These are phyloP conservation scores for Vachellia pachyceras DNA, from an alignment of 306 rosid genomes.

Conservation along the genomic window DNA sequence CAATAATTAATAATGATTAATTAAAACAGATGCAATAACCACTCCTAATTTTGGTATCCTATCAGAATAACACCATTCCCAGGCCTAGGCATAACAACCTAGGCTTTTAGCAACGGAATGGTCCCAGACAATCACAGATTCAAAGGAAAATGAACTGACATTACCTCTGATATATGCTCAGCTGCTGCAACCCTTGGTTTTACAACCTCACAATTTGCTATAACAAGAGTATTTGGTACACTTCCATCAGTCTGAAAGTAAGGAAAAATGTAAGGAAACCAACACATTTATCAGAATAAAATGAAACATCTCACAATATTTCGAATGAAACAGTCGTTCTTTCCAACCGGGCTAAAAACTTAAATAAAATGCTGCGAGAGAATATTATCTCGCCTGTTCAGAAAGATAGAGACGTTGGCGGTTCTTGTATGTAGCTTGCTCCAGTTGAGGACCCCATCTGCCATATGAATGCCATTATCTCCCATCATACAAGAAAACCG, in stretches of 20 bases:
- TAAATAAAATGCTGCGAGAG: not conserved
- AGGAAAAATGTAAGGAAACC: not conserved
- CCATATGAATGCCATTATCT: not conserved
- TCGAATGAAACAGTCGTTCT: not conserved
- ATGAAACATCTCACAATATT: not conserved
- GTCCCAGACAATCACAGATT: not conserved
- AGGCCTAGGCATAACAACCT: not conserved
- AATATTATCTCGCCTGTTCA: constrained; percentile 56
- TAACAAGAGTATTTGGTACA: constrained; percentile 89
- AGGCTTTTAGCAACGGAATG: not conserved
- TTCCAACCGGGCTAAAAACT: not conserved
- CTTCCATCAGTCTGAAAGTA: constrained; percentile 82
- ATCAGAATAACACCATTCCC: constrained; percentile 5
- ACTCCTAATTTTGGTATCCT: too few relatives aligned
- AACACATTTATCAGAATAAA: constrained; percentile 2
- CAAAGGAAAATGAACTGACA: not conserved
- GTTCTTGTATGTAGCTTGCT: constrained; percentile 79
- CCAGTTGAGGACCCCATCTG: constrained; percentile 88
- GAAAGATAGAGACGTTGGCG: constrained; percentile 82
- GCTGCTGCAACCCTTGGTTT: constrained; percentile 96
- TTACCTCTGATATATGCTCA: constrained; percentile 82
- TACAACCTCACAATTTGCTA: constrained; percentile 86
- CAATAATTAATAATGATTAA: too few relatives aligned
- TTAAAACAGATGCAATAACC: too few relatives aligned
- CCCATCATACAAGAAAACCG: too few relatives aligned